Evolutionary conservation across 1,139 yeast genomes (phyloP).

Genomic region (Geotrichum histeridarum): DNA sequence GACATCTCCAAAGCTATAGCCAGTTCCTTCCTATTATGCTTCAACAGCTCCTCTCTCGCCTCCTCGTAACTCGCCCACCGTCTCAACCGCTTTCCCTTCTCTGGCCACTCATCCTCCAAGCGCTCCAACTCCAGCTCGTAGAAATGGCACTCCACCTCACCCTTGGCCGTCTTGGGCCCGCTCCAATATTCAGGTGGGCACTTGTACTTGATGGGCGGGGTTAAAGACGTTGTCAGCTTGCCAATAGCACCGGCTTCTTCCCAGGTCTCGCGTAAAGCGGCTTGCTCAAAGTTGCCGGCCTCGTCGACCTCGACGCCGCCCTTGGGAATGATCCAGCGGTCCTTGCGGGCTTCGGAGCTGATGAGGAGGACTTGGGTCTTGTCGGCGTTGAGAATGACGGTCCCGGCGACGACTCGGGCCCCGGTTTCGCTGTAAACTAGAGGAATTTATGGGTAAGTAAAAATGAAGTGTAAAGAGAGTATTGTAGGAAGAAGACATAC

Average conservation of each 20-base stretch:
- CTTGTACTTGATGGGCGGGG: slow-evolving; percentile 40
- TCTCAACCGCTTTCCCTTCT: slow-evolving; percentile 52
- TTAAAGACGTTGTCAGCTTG: slow-evolving; percentile 49
- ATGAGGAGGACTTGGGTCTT: slow-evolving; percentile 67
- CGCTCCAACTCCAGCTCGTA: slow-evolving; percentile 63
- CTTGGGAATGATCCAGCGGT: slow-evolving; percentile 85
- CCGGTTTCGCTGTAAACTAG: slow-evolving; percentile 54
- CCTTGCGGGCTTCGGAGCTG: slow-evolving; percentile 60
- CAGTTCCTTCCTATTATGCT: slow-evolving; percentile 24
- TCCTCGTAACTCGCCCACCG: slow-evolving; percentile 73
- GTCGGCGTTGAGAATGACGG: slow-evolving; percentile 60
- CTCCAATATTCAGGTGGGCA: slow-evolving; percentile 62
- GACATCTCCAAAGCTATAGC: slow-evolving; percentile 25
- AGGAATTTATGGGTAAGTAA: slow-evolving; percentile 3
- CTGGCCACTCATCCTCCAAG: slow-evolving; percentile 71
- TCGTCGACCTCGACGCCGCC: slow-evolving; percentile 95
- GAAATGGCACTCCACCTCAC: slow-evolving; percentile 77
- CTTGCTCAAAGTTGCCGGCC: slow-evolving; percentile 40
- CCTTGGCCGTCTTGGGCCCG: slow-evolving; percentile 37
- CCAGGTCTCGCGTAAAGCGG: slow-evolving; percentile 92
- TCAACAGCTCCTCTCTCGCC: slow-evolving; percentile 40
- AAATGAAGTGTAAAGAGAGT: not conserved
- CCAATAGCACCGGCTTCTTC: slow-evolving; percentile 94
- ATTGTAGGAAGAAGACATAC: slow-evolving; percentile 22
- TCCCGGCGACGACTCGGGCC: slow-evolving; percentile 87